Base-by-base conservation (phyloP, 345 rosid species). In the Aquilaria malaccensis region DNA sequence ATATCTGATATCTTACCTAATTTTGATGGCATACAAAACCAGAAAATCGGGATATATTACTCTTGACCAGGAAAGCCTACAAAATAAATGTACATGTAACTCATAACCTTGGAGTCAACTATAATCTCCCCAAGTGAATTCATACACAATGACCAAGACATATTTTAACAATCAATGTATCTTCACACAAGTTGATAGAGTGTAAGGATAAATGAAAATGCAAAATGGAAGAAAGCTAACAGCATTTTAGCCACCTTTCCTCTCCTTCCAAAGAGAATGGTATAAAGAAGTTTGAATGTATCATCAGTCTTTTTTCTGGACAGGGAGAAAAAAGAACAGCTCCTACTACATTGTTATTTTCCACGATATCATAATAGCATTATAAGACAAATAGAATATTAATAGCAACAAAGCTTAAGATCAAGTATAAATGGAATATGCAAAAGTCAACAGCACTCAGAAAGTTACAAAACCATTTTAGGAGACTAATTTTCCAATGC, bases 11-110 rank as follows among this genome's bases (percentile, higher is more conserved):
- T 37, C 52, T 60, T 73, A 93, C 99, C 97, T 87, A 95, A 73
- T 93, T 78, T 60, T 80, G 92, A 65, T 73, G 92, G 97, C 96
- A 90, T 33, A 77, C 87, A 77, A 79, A 93, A 59, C 99, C 99
- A 75, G 99, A 90, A 71, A 93, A 93, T 54, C 85, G 83, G 30
- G 84, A 77, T 69, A 93, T 78, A 71, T 93, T 81, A 59, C 82
- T 77, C 88, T 84, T 93, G 70, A 93, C 63, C 75, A 87, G 88
- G 70, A 77, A 55, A 45, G 97, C 97, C 99, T 93, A 90, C 80
- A 70, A 74, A 59, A 74, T 58, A 15, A 77, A 67, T 64, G 73
- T 67, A 63, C 45, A n/a, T 14, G 55, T 63, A 63, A 70, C 59
- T 52, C 58, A 70, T 51, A 70, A 55, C 50, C 12, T 22, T 30